Evolutionary conservation across 495 filamentous ascomycete genomes (phyloP), one percentile per base, ranked within the genome.

Genomic region (Hypoxylon fragiforme): DNA sequence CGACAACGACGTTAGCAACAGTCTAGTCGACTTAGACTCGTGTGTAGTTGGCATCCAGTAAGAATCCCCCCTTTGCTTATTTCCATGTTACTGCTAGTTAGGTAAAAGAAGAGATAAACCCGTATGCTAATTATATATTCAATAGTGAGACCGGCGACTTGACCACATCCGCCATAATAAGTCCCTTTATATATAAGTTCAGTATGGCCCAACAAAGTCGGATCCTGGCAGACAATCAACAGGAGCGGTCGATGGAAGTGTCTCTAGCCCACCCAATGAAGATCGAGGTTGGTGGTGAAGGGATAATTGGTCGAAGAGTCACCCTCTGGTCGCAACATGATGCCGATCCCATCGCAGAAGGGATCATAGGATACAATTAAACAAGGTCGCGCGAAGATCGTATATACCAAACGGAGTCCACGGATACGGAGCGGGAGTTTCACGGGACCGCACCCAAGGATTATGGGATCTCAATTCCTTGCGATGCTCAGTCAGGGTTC

Each of bases 281-380:
- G 28, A 60, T 76, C 2, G 62, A 69, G 15, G 71, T 77, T 11
- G 73, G 76, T 1, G 42, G 54, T 5, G 64, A 73, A 8, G 76
- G 76, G 14, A 76, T 78, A 46, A 77, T 78, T 15, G 76, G 76
- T 12, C 66, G 76, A 35, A 61, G 74, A 15, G 72, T 78, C 12
- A 75, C 73, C 7, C 59, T 78, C 19, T 68, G 60, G 55, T 54
- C 49, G 12, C 55, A 57, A 22, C 36, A 54, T 3, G 52, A 50
- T 2, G 54, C 24, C 1, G 54, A 64, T 30, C 38, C 73, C 11
- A 39, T 77, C 7, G 73, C 67, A 5, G 74, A 78, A 37, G 75
- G 75, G 6, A 76, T 78, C 22, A 69, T 76, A 15, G 75, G 75
- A 21, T 75, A 73, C 38, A 78, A 78, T 41, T 74, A 32, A 53